Evolutionary conservation across 1,284 basidiomycete genomes (phyloP), one percentile per base, ranked within the genome.

Genomic region (Ustilago vetiveriae): DNA sequence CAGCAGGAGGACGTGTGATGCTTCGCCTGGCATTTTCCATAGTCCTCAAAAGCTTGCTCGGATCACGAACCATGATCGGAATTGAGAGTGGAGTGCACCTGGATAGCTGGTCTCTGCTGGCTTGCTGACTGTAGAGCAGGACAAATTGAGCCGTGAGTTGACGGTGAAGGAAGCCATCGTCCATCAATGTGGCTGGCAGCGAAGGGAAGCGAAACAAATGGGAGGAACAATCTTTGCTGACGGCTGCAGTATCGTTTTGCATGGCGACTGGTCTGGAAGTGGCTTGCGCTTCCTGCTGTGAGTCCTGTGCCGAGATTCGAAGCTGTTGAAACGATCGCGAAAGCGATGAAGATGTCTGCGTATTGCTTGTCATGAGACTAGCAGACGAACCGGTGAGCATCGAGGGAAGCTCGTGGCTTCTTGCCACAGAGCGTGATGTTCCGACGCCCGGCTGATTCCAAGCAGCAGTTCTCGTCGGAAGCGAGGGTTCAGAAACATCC

Each of bases 111-210:
- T 55, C 46, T 13, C 41, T 37, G 24, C 27, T 50, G 2, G 53
- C 68, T 50, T 62, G 42, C 21, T 63, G 62, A 38, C 57, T 57
- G 47, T 44, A 62, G 3, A 65, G 41, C 9, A 71, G 48, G 40
- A 71, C 57, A 50, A 71, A 57, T 9, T 66, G 63, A 4, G 68
- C 68, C 1, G 57, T 57, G 10, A 57, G 68, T 37, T 71, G 62
- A 13, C 68, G 57, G 38, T 55, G 51, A 51, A 54, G 46, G 40
- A 51, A 71, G 54, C 62, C 38, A 14, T 66, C 53, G 53, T 66
- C 63, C n/a, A 48, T 49, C 46, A 71, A 35, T 9, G 32, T 55
- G 24, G 47, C 16, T 1, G 67, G 67, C 16, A 71, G 45, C 4
- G 51, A 19, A 8, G 45, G 40, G 24, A 71, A 66, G 21, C 40